A percentile compares a stretch with the other conserved stretches of the same genome.
Evolutionary conservation across 495 filamentous ascomycete genomes (phyloP).

Genomic region (Trichoderma erinaceum): DNA sequence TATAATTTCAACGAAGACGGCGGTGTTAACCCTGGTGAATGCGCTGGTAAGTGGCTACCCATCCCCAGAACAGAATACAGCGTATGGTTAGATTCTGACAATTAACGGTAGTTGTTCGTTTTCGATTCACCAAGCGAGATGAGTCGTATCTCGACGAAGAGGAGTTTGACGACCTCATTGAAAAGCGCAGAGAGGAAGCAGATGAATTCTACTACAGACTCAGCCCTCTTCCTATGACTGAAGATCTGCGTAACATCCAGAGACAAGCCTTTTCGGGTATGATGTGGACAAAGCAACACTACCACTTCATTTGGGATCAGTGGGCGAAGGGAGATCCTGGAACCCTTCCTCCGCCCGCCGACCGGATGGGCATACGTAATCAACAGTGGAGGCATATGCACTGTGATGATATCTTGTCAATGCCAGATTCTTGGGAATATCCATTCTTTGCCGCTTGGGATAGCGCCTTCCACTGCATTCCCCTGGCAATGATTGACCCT

Average conservation of each 20-base stretch:
- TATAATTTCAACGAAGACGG: conserved; percentile 84
- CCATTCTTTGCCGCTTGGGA: conserved; percentile 99
- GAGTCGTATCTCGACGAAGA: conserved; percentile 84
- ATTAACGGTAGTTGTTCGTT: conserved; percentile 65
- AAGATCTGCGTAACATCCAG: conserved; percentile 92
- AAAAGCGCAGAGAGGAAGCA: conserved; percentile 75
- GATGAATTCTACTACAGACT: conserved; percentile 94
- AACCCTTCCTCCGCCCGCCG: conserved; percentile 74
- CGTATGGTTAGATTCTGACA: conserved; percentile 15
- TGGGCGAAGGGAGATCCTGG: conserved; percentile 78
- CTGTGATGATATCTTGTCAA: conserved; percentile 89
- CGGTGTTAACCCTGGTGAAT: conserved; percentile 82
- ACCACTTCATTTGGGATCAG: conserved; percentile 94
- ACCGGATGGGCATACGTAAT: conserved; percentile 77
- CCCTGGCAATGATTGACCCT: conserved; percentile 92
- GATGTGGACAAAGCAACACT: conserved; percentile 97
- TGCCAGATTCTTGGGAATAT: conserved; percentile 98
- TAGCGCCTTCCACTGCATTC: conserved; percentile 92
- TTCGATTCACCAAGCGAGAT: conserved; percentile 70
- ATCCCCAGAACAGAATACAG: background rate
- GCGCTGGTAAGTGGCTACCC: conserved; percentile 46
- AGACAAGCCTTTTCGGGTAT: conserved; percentile 90
- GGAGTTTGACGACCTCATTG: conserved; percentile 83
- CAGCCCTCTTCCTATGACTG: conserved; percentile 88
- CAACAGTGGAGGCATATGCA: conserved; percentile 87